phyloP scores from a whole-genome alignment of 1,139 yeast species.

The Diutina scorzettiae region DNA sequence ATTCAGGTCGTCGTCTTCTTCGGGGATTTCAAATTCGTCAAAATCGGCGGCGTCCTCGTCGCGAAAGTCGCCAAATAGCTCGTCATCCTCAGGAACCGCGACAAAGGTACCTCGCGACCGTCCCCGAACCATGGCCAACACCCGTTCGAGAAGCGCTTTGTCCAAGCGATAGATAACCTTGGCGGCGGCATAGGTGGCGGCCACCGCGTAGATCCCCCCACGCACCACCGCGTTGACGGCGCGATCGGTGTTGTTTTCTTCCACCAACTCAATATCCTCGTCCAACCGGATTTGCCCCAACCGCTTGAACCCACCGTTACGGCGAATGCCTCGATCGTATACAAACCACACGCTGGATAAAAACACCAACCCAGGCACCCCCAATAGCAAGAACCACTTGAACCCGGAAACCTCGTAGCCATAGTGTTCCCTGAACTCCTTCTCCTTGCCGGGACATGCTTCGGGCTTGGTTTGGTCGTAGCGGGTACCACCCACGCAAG shows the following conservation, averaged over 20 bases:
- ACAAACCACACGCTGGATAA: constrained; percentile 57
- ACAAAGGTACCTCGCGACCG: constrained; percentile 33
- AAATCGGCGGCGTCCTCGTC: constrained; percentile 18
- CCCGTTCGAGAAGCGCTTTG: constrained; percentile 22
- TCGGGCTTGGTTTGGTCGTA: constrained; percentile 57
- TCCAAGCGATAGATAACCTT: constrained; percentile 27
- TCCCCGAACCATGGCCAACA: constrained; percentile 23
- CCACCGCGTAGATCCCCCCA: constrained; percentile 45
- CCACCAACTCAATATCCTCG: constrained; percentile 51
- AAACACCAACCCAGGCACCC: constrained; percentile 27
- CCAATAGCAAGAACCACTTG: constrained; percentile 33
- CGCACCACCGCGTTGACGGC: constrained; percentile 50
- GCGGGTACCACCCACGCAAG: constrained; percentile 60
- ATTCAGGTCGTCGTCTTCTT: background rate
- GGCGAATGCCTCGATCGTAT: constrained; percentile 67
- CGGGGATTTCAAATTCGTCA: constrained; percentile 5
- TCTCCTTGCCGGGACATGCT: constrained; percentile 82
- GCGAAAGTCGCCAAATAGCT: constrained; percentile 35
- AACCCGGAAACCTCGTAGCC: constrained; percentile 48
- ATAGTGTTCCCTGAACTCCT: constrained; percentile 46
- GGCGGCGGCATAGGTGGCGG: constrained; percentile 30
- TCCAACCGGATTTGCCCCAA: constrained; percentile 72
- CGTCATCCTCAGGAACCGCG: constrained; percentile 37
- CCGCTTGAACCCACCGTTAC: constrained; percentile 70
- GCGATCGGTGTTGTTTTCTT: constrained; percentile 51